Percentiles rank a stretch among this genome's conserved stretches.
Evolutionary conservation across 176 grass and related monocot genomes (phyloP).

Genomic region (Poa annua): DNA sequence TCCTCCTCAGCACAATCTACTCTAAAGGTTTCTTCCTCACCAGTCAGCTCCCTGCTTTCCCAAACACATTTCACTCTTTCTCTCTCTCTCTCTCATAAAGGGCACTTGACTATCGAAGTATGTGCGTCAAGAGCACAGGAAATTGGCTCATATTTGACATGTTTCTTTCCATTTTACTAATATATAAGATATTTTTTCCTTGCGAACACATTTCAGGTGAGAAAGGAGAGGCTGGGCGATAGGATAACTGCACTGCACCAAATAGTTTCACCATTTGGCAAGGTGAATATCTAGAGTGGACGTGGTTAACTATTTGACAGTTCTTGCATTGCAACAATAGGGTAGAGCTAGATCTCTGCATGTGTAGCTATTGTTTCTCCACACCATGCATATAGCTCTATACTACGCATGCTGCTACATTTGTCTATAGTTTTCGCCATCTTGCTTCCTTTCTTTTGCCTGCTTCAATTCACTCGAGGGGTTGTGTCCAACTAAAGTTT

Average conservation of each 20-base stretch:
- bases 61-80: not conserved
- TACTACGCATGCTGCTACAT: constrained; percentile 17
- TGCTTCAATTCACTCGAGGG: constrained; percentile 52
- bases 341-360: constrained; percentile 20
- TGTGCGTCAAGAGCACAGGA: constrained; percentile 15
- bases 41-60: constrained; percentile 47
- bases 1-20: constrained; percentile 95
- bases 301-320: not conserved
- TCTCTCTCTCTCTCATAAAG: not conserved
- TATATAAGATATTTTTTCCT: not conserved
- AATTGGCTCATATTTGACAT: constrained; percentile 2
- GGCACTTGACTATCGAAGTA: constrained; percentile 26
- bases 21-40: constrained; percentile 87
- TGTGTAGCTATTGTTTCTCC: not conserved
- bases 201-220: constrained; percentile 58
- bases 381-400: constrained; percentile 18
- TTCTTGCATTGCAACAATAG: not conserved
- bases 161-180: constrained; percentile 10
- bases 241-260: constrained; percentile 93
- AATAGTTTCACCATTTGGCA: constrained; percentile 93
- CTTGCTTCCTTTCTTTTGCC: constrained; percentile 32
- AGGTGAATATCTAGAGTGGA: constrained; percentile 47
- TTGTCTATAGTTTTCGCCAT: constrained; percentile 51
- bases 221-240: constrained; percentile 89
- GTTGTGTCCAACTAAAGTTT: constrained; percentile 68